phyloP scores from a whole-genome alignment of 352 stramenopile genomes.

The Phytophthora pinifolia region DNA sequence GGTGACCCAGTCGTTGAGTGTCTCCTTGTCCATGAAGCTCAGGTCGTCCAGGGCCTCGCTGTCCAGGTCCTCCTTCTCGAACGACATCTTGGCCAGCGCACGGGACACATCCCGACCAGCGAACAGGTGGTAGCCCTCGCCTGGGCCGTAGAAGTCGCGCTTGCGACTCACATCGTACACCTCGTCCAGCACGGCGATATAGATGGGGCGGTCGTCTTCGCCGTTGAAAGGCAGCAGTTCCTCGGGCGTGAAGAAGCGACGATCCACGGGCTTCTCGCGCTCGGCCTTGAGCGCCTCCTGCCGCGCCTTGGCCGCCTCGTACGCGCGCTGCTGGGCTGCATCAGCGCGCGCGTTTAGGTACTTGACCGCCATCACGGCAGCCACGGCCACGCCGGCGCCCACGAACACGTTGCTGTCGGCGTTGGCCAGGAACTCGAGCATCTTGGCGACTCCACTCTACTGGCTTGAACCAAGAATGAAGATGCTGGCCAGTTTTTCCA shows the following conservation, averaged over 20 bases:
- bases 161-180: conserved; percentile 97
- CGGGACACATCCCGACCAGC: conserved; percentile 93
- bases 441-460: no score
- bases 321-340: conserved; percentile 59
- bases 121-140: conserved; percentile 96
- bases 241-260: conserved; percentile 91
- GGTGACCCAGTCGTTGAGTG: conserved; percentile 92
- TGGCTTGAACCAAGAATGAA: conserved; percentile 30
- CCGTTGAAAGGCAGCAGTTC: conserved; percentile 93
- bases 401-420: conserved; percentile 58
- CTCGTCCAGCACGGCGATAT: conserved; percentile 94
- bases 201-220: conserved; percentile 91
- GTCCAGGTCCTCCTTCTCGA: conserved; percentile 93
- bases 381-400: conserved; percentile 52
- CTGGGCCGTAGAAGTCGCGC: conserved; percentile 95
- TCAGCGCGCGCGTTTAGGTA: conserved; percentile 69
- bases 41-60: conserved; percentile 75
- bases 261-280: conserved; percentile 58
- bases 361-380: conserved; percentile 49
- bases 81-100: conserved; percentile 96
- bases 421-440: conserved; percentile 52
- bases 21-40: conserved; percentile 84
- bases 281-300: conserved; percentile 68
- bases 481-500: neutral
- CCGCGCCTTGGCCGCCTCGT: conserved; percentile 60